Evolutionary conservation across 805 yeast genomes (phyloP), one percentile per base, ranked within the genome.

Genomic region (Hanseniaspora nectarophila): DNA sequence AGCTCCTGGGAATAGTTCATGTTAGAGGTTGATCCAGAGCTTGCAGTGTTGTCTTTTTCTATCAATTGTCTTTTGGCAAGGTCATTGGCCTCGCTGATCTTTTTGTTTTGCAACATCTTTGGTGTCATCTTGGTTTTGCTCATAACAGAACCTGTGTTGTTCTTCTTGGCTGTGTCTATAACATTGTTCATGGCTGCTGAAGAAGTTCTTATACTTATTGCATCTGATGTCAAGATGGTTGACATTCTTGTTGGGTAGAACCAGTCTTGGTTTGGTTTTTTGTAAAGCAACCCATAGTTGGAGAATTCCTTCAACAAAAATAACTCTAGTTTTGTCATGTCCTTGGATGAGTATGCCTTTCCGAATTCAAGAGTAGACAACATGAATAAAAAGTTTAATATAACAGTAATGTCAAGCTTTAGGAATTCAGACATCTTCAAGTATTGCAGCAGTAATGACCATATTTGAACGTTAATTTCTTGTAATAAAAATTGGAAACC

Each of bases 341-440:
- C 78, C 2, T 77, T 69, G 2, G 82, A 74, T 0, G 87, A 77
- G 61, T 92, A 90, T 31, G 87, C 88, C 57, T 82, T 81, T 1
- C 98, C 97, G 24, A 90, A 70, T 62, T 92, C 97, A 49, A 92
- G 70, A 1, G 96, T 85, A 5, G 97, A 97, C 40, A 92, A 70
- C 78, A 90, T 82, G 68, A 92, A 92, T 12, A 92, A 82, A 65
- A 92, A 92, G 65, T 90, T 89, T 43, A 92, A 72, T 34, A 92
- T 95, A 61, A 92, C 98, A 18, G 92, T 97, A 0, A 95, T 88
- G 67, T 92, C 95, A 95, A 89, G 86, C 61, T 85, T 78, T 48
- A 86, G 72, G 26, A 80, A 80, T 61, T 85, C 90, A 1, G 97
- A 78, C 73, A 86, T 76, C 63, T 85, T 82, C 56, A 92, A 69